A percentile compares a stretch with the other conserved stretches of the same genome.
Evolutionary conservation across 2,329 filamentous ascomycete genomes (phyloP).

Genomic region (Emmonsiellopsis sp.): DNA sequence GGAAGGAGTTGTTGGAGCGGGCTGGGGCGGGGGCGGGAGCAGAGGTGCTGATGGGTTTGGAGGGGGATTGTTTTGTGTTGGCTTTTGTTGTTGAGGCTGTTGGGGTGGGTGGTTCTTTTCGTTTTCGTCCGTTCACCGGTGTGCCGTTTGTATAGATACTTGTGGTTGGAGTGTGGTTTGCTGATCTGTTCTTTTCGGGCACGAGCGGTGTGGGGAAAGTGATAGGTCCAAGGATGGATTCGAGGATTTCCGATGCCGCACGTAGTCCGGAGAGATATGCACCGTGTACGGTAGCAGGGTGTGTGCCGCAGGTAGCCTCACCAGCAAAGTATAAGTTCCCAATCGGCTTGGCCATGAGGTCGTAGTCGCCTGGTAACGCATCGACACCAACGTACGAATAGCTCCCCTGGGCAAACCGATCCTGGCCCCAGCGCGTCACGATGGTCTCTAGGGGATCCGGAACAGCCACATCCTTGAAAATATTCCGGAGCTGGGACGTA

Average conservation of each 20-base stretch:
- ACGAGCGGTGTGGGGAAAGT: slow-evolving; percentile 67
- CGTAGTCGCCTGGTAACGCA: slow-evolving; percentile 81
- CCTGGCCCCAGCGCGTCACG: slow-evolving; percentile 84
- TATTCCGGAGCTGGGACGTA: slow-evolving; percentile 63
- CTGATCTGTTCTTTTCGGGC: slow-evolving; percentile 46
- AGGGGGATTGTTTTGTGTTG: slow-evolving; percentile 3
- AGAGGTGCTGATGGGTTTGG: not conserved
- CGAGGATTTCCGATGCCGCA: slow-evolving; percentile 77
- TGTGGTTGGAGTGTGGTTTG: slow-evolving; percentile 15
- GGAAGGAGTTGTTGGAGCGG: slow-evolving; percentile 12
- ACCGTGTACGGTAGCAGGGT: slow-evolving; percentile 93
- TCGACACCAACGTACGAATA: slow-evolving; percentile 87
- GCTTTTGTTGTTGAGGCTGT: not conserved
- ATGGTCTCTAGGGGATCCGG: slow-evolving; percentile 76
- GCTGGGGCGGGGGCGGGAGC: slow-evolving; percentile 5
- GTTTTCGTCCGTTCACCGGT: slow-evolving; percentile 16
- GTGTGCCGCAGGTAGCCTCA: slow-evolving; percentile 90
- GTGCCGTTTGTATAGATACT: slow-evolving; percentile 16
- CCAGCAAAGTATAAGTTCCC: slow-evolving; percentile 92
- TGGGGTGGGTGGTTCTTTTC: slow-evolving; percentile 11
- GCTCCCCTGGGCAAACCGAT: slow-evolving; percentile 84
- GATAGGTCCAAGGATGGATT: slow-evolving; percentile 73
- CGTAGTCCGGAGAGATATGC: slow-evolving; percentile 90
- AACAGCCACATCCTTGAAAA: slow-evolving; percentile 58
- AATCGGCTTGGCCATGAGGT: slow-evolving; percentile 74